These are phyloP conservation scores for Scheffersomyces amazonensis DNA, from an alignment of 805 yeast genomes.

Conservation along the genomic window DNA sequence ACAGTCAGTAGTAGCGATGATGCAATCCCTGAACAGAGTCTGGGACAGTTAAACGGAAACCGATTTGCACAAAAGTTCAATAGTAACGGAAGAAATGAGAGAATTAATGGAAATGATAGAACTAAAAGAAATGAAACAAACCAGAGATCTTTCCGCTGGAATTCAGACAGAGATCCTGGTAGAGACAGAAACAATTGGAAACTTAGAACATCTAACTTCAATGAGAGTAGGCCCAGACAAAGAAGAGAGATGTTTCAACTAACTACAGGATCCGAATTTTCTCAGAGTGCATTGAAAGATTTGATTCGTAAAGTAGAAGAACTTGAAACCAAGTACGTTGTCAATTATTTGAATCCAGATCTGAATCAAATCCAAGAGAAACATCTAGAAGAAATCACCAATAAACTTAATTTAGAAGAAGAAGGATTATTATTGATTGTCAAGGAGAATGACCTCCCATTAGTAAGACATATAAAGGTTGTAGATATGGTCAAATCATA, in stretches of 20 bases:
- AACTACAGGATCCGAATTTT: conserved; percentile 21
- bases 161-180: no score
- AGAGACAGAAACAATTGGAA: no score
- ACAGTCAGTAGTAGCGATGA: no score
- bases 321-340: conserved; percentile 16
- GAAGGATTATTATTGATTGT: conserved; percentile 23
- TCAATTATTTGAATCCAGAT: conserved; percentile 23
- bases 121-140: no score
- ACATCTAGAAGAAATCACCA: conserved; percentile 31
- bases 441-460: conserved; percentile 17
- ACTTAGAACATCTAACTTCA: no score
- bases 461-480: conserved; percentile 23
- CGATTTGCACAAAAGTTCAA: no score
- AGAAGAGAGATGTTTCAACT: not conserved
- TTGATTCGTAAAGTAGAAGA: conserved; percentile 20
- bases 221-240: no score
- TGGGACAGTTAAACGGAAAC: no score
- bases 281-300: conserved; percentile 22
- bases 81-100: no score
- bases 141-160: no score
- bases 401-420: conserved; percentile 20
- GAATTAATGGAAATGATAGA: no score
- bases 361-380: conserved; percentile 17
- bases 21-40: no score
- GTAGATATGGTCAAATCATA: conserved; percentile 32